Evolutionary conservation across 2,329 filamentous ascomycete genomes (phyloP), one percentile per base, ranked within the genome.

Genomic region (Aspergillus sp.): DNA sequence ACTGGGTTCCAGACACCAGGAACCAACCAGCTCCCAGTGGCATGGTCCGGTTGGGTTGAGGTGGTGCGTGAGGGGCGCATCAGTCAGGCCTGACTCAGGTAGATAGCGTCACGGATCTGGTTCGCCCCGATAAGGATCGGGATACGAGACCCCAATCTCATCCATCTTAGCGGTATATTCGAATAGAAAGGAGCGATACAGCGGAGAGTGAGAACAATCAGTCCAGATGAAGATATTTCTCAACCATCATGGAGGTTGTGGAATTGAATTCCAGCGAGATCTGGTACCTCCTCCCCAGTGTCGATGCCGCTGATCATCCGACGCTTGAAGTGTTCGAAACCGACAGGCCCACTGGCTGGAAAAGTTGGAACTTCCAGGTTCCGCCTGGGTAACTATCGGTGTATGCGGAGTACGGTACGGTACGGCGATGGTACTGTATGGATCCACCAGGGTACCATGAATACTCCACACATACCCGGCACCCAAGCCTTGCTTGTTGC

Each of bases 221-320:
- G n/a, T n/a, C n/a, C n/a, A n/a, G n/a, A n/a, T n/a, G n/a, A n/a
- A n/a, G n/a, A n/a, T n/a, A n/a, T n/a, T n/a, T n/a, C n/a, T n/a
- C n/a, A n/a, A n/a, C n/a, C n/a, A n/a, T n/a, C n/a, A n/a, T n/a
- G n/a, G n/a, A n/a, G n/a, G n/a, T n/a, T n/a, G n/a, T n/a, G n/a
- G n/a, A n/a, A n/a, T n/a, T n/a, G n/a, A n/a, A n/a, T n/a, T n/a
- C n/a, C n/a, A 29, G 17, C 5, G 23, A 29, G 41, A 45, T 38
- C 34, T 38, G 50, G 44, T 47, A 58, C 56, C 56, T 55, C 47
- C 43, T 58, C 47, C 53, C 55, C 51, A 58, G 47, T 42, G 46
- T 50, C 44, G 50, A 53, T 57, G 53, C 50, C 47, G 62, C 53
- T 59, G 61, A 63, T 63, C 62, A 60, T 61, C 59, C 62, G 60